Percentiles rank a stretch among this genome's conserved stretches.
phyloP scores from a whole-genome alignment of 257 asterid species.

The Przewalskia tangutica region DNA sequence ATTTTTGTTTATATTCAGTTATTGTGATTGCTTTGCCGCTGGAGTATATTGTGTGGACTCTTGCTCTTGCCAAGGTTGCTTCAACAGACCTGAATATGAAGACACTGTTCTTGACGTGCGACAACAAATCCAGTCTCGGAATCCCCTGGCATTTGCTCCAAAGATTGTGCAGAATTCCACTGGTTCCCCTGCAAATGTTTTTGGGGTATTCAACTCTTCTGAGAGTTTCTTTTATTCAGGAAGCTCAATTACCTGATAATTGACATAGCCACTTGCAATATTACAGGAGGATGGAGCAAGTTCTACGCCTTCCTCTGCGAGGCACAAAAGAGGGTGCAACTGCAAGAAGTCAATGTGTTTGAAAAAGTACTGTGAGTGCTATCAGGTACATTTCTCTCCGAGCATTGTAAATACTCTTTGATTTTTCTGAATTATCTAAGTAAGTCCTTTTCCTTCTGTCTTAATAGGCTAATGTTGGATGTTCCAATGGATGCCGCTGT shows the following conservation, averaged over 20 bases:
- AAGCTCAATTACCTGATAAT: not conserved
- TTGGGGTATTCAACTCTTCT: constrained; percentile 28
- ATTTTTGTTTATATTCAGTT: constrained; percentile 37
- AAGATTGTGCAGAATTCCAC: constrained; percentile 32
- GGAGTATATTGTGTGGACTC: constrained; percentile 57
- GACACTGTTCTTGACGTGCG: constrained; percentile 47
- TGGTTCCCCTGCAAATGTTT: constrained; percentile 28
- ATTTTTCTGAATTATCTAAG: constrained; percentile 1
- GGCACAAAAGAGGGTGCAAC: constrained; percentile 82
- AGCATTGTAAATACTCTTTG: not conserved
- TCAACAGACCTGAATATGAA: constrained; percentile 53
- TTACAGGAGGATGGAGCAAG: constrained; percentile 40
- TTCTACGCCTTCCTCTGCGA: constrained; percentile 50
- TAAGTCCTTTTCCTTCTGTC: not conserved
- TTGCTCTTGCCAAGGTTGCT: constrained; percentile 75
- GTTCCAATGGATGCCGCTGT: constrained; percentile 82
- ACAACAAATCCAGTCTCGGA: constrained; percentile 49
- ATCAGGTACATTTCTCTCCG: constrained; percentile 36
- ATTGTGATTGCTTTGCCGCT: constrained; percentile 83
- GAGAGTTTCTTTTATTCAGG: constrained; percentile 1
- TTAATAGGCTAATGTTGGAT: constrained; percentile 67
- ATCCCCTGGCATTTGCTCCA: constrained; percentile 74
- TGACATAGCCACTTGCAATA: constrained; percentile 6
- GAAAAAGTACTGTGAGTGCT: constrained; percentile 85
- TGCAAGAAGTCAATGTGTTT: constrained; percentile 84